Conservation (phyloP, 2,329 filamentous ascomycete species). For the Podosphaera fusca region DNA sequence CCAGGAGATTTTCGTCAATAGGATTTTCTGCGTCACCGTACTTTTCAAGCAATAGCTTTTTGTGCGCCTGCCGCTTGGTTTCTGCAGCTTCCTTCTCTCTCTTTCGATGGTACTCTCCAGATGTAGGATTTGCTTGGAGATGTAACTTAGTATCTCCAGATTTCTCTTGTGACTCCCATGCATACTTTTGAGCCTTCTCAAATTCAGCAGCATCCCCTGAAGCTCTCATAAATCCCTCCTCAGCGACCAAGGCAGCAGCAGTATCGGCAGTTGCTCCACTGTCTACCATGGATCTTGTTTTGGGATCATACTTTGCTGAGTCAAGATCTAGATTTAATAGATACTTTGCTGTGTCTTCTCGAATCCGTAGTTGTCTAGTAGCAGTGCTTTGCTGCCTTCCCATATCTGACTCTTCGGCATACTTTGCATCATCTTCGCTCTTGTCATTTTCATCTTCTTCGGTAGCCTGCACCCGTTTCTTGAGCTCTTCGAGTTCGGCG, state of each 20-base stretch:
- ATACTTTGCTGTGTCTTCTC: conserved; percentile 95
- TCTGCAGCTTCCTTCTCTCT: conserved; percentile 56
- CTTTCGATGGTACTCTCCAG: conserved; percentile 63
- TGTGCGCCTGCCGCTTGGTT: conserved; percentile 40
- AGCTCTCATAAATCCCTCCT: conserved; percentile 74
- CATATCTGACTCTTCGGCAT: conserved; percentile 94
- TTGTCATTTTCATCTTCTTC: conserved; percentile 26
- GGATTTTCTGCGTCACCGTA: conserved; percentile 49
- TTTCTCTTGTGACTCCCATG: conserved; percentile 85
- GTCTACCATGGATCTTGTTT: conserved; percentile 78
- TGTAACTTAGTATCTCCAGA: conserved; percentile 60
- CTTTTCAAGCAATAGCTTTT: conserved; percentile 52
- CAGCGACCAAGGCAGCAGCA: conserved; percentile 62
- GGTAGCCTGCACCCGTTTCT: conserved; percentile 24
- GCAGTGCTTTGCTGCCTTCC: conserved; percentile 78
- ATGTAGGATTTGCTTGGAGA: conserved; percentile 88
- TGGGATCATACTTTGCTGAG: conserved; percentile 93
- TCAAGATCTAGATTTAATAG: conserved; percentile 85
- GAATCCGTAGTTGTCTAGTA: conserved; percentile 70
- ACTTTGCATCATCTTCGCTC: conserved; percentile 42
- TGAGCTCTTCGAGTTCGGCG: conserved; percentile 62
- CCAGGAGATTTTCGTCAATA: conserved; percentile 37
- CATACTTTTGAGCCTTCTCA: conserved; percentile 68
- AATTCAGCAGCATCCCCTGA: conserved; percentile 88
- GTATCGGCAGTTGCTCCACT: conserved; percentile 59